Base-by-base conservation (phyloP, 306 rosid genomes). In the Canavalia gladiata region DNA sequence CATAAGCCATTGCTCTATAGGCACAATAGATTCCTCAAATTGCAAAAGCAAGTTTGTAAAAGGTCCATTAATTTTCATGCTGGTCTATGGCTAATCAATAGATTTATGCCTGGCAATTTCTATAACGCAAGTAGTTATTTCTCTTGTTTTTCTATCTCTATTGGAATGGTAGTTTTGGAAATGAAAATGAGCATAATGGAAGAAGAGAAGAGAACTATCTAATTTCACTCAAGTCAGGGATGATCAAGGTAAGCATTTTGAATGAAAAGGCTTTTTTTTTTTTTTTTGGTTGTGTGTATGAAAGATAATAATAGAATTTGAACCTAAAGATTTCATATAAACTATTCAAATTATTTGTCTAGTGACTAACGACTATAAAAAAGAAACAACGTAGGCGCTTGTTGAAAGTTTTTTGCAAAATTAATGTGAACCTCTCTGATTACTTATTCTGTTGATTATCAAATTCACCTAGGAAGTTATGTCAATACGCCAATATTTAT, bases 1-100 rank as follows among this genome's bases (percentile, higher is more conserved):
- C 89, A 66, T 92, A 83, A 83, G 56, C 39, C 34, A 50, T 56
- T 37, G 35, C 49, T 52, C 64, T 28, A 75, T 71, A 33, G 45
- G 30, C 75, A 74, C 25, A 47, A 39, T 42, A 60, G 67, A 70
- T 73, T 73, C 77, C 63, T 68, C 70, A 18, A 73, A 74, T 63
- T 77, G 35, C 55, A 54, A 56, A 62, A 72, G 74, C 31, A 57
- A 73, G 43, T 68, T 57, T 41, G 31, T 60, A 45, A 49, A 42
- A 18, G 41, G 30, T 70, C 7, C 63, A 62, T 67, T 34, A 4
- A 7, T 66, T 57, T 63, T 78, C 65, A 52, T 70, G 35, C n/a
- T 75, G 25, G 49, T 30, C 33, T 46, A 18, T 55, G n/a, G 13
- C 67, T 57, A 12, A 43, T 47, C 63, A 68, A 71, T 30, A 47